Conservation (phyloP, 805 yeast species). For the Saturnispora sanitii region DNA sequence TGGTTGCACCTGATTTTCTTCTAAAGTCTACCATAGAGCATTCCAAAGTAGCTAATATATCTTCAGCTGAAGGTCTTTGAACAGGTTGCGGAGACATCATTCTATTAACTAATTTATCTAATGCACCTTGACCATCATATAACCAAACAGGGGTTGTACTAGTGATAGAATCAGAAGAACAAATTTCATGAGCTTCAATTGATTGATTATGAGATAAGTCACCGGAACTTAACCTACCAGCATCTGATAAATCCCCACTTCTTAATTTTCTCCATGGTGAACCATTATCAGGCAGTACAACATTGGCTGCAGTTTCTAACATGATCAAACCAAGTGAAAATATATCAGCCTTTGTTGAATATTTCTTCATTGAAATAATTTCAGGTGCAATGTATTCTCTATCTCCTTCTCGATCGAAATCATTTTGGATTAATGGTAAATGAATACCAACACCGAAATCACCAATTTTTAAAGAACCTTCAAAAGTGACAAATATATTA, state of each 20-base stretch:
- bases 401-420: slow-evolving; percentile 91
- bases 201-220: slow-evolving; percentile 32
- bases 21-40: slow-evolving; percentile 68
- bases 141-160: slow-evolving; percentile 81
- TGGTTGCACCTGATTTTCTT: slow-evolving; percentile 85
- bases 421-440: slow-evolving; percentile 44
- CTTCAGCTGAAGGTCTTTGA: slow-evolving; percentile 69
- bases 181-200: neutral
- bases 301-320: slow-evolving; percentile 93
- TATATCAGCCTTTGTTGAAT: slow-evolving; percentile 88
- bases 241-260: slow-evolving; percentile 92
- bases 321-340: slow-evolving; percentile 90
- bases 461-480: slow-evolving; percentile 87
- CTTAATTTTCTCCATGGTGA: slow-evolving; percentile 92
- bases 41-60: slow-evolving; percentile 62
- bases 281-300: slow-evolving; percentile 91
- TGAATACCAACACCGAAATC: slow-evolving; percentile 93
- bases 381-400: slow-evolving; percentile 97
- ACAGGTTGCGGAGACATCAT: slow-evolving; percentile 83
- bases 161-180: neutral
- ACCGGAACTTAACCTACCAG: slow-evolving; percentile 73
- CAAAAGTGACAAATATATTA: slow-evolving; percentile 86
- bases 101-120: slow-evolving; percentile 75
- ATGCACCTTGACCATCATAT: slow-evolving; percentile 55
- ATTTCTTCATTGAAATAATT: slow-evolving; percentile 68